A percentile compares a stretch with the other conserved stretches of the same genome.
Evolutionary conservation across 2,329 filamentous ascomycete species (phyloP).

Genomic region (Arthroderma sp.): DNA sequence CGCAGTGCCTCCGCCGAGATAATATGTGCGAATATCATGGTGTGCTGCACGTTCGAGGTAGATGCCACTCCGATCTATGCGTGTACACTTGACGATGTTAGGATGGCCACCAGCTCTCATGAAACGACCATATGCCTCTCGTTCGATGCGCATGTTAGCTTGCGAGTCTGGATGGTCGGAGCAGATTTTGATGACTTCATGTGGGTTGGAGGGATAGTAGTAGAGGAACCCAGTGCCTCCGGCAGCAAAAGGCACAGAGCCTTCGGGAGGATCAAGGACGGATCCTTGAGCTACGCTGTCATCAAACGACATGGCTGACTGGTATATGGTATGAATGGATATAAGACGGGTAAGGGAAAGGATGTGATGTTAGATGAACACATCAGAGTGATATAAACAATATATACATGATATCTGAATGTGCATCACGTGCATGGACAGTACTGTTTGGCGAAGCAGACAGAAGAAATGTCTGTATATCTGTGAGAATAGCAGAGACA

Average conservation of each 20-base stretch:
- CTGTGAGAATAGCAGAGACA: too few relatives aligned
- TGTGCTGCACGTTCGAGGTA: constrained; percentile 3
- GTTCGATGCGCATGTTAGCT: constrained; percentile 2
- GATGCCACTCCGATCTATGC: constrained; percentile 1
- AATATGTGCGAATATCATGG: constrained; percentile 4
- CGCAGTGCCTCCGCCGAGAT: not conserved
- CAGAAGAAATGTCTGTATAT: too few relatives aligned
- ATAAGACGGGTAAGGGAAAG: too few relatives aligned
- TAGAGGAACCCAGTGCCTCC: constrained; percentile 1
- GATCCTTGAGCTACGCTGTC: too few relatives aligned
- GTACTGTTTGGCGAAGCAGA: too few relatives aligned
- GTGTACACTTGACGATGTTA: constrained; percentile 2
- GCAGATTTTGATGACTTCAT: constrained; percentile 1
- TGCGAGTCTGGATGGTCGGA: constrained; percentile 3
- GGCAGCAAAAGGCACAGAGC: not conserved
- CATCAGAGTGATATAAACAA: too few relatives aligned
- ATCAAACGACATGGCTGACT: too few relatives aligned
- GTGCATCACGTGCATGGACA: too few relatives aligned
- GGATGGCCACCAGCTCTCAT: constrained; percentile 1
- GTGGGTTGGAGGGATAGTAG: not conserved
- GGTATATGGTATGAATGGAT: too few relatives aligned
- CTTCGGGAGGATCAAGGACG: constrained; percentile 1
- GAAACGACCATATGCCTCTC: constrained; percentile 1
- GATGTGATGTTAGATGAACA: too few relatives aligned
- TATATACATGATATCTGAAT: too few relatives aligned